Evolutionary conservation across 345 rosid species (phyloP), one percentile per base, ranked within the genome.

Genomic region (Salix purpurea): DNA sequence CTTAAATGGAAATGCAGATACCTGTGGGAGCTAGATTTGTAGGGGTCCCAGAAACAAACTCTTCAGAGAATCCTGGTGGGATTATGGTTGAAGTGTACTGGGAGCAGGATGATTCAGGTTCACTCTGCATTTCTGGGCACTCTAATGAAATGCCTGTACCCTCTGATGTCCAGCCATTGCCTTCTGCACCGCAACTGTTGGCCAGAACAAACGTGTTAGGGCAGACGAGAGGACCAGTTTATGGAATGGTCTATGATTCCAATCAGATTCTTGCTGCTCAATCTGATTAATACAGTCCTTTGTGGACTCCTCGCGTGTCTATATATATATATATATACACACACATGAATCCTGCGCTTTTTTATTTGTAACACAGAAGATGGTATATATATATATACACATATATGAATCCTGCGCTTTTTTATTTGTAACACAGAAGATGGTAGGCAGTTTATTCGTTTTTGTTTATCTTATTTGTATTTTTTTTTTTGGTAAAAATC

Each of bases 81-180:
- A 16, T 88, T 10, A 93, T 92, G 98, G 98, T 93, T 37, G 99
- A 93, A 89, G 98, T 93, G 7, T 88, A 88, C 82, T 93, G 96
- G 96, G 87, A 86, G 74, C 94, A 93, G 84, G 98, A 96, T 68
- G 97, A 91, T 54, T 75, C 91, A 3, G 97, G 99, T n/a, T 72
- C 90, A 52, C 91, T 93, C 78, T 90, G 96, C 88, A 91, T 91
- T 70, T 89, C 96, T 19, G 91, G 96, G 36, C 94, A 92, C 81
- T 92, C 97, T 5, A 32, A 85, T 2, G 98, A 96, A 80, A 92
- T 83, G 75, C 86, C 92, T 7, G 42, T 91, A 18, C 98, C 98
- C 66, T 79, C 77, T 11, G 75, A 81, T 72, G 88, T 76, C 46
- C 84, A 71, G 37, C 80, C 85, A 0, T 60, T 74, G 71, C 67